These are phyloP conservation scores for Trichoderma asperellum DNA, from an alignment of 2,329 filamentous ascomycete genomes.

Conservation along the genomic window DNA sequence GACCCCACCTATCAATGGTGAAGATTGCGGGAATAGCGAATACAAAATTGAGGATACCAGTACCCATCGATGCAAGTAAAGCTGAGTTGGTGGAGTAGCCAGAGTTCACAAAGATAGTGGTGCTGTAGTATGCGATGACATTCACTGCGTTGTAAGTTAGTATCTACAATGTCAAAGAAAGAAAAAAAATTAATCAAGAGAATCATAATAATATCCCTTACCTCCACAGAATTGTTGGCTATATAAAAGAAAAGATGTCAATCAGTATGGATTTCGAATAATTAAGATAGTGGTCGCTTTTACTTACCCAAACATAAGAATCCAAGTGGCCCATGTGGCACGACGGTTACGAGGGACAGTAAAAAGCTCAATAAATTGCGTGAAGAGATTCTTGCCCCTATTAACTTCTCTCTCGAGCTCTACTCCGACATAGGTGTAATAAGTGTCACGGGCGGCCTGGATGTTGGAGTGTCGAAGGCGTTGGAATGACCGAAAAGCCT, in stretches of 20 bases:
- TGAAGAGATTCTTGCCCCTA: conserved; percentile 48
- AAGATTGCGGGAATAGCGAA: conserved; percentile 41
- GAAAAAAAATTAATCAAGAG: background rate
- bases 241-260: background rate
- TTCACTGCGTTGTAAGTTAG: conserved; percentile 30
- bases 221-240: conserved; percentile 47
- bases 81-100: conserved; percentile 38
- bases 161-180: background rate
- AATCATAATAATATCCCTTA: background rate
- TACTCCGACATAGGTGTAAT: conserved; percentile 51
- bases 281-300: no score
- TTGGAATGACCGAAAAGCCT: conserved; percentile 58
- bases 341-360: conserved; percentile 58
- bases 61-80: conserved; percentile 41
- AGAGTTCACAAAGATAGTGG: conserved; percentile 37
- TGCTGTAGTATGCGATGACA: conserved; percentile 41
- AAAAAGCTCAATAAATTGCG: conserved; percentile 56
- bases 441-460: conserved; percentile 63
- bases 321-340: conserved; percentile 65
- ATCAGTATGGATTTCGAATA: background rate
- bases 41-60: conserved; percentile 36
- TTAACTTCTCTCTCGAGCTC: conserved; percentile 38
- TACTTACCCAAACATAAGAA: conserved; percentile 58
- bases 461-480: conserved; percentile 58
- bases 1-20: conserved; percentile 38